Evolutionary conservation across 441 rosid species (phyloP), one percentile per base, ranked within the genome.

Genomic region (Erysimum pusillum): DNA sequence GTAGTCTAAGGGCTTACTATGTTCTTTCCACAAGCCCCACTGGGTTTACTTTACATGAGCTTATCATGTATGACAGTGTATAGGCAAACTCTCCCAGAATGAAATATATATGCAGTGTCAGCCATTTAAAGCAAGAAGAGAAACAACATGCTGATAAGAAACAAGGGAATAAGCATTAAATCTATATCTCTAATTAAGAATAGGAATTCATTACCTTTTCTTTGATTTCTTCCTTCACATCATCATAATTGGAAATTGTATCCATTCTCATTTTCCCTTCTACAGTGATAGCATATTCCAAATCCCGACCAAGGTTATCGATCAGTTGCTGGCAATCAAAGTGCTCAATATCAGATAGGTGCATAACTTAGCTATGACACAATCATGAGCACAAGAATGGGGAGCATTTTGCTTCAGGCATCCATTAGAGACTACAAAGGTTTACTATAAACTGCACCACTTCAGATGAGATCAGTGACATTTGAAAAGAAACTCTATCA

Each of bases 231-330:
- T 84, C 87, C 88, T 88, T 96, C 83, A 96, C 97, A 75, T 89
- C 96, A 74, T 93, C 90, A 82, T 96, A 96, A 83, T 96, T 93
- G 71, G 91, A 83, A 75, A 96, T 84, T 32, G 90, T 81, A 81
- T 89, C 96, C 88, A 85, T 76, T 63, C 86, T 93, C 99, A 90
- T 87, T 88, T 94, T 94, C 41, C 98, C 98, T 93, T 93, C 99
- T 12, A 93, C 99, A 78, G 79, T 85, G 81, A 96, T 88, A 63
- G 99, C 94, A 85, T 93, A 94, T 81, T 93, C 93, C 84, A 96
- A 87, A 88, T 96, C 99, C 63, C 98, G 93, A 80, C 87, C 96
- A 82, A 96, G 97, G 82, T 96, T 96, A 73, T 84, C 70, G 61
- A 96, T 87, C 80, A 96, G 84, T 92, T 84, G 94, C 99, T 96